These are phyloP conservation scores for Kluyveromyces starmeri DNA, from an alignment of 805 yeast species.

Conservation along the genomic window DNA sequence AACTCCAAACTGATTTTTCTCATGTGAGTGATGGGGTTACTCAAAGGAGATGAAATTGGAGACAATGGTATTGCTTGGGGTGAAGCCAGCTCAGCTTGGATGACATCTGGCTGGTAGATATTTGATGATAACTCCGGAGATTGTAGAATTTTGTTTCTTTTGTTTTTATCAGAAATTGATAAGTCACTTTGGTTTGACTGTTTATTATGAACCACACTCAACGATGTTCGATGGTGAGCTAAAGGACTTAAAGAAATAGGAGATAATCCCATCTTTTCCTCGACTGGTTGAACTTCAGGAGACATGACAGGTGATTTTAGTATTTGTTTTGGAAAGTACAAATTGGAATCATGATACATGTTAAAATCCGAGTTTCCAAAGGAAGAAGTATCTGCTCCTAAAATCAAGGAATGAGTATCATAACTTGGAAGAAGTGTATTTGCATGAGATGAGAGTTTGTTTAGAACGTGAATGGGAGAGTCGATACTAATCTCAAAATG, in stretches of 20 bases:
- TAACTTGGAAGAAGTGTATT: conserved; percentile 73
- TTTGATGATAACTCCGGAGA: conserved; percentile 35
- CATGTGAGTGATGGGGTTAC: conserved; percentile 46
- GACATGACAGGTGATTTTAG: conserved; percentile 42
- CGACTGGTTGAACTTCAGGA: conserved; percentile 45
- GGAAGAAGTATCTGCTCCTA: conserved; percentile 10
- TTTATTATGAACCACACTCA: not conserved
- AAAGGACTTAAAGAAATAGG: conserved; percentile 12
- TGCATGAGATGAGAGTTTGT: conserved; percentile 71
- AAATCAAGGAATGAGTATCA: conserved; percentile 26
- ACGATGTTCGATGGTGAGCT: not conserved
- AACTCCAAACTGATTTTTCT: conserved; percentile 52
- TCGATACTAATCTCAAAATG: conserved; percentile 93
- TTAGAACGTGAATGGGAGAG: conserved; percentile 80
- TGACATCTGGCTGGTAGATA: conserved; percentile 45
- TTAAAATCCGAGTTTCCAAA: conserved; percentile 16
- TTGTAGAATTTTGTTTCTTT: conserved; percentile 5
- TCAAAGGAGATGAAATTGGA: conserved; percentile 36
- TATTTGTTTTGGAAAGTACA: conserved; percentile 33
- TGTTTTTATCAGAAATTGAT: not conserved
- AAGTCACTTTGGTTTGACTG: conserved; percentile 1
- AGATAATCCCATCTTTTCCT: conserved; percentile 18
- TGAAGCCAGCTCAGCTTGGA: conserved; percentile 41
- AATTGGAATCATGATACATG: conserved; percentile 30
- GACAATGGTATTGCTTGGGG: conserved; percentile 61